Base-by-base conservation (phyloP, 148 eudicot species). In the Mesembryanthemum crystallinum region DNA sequence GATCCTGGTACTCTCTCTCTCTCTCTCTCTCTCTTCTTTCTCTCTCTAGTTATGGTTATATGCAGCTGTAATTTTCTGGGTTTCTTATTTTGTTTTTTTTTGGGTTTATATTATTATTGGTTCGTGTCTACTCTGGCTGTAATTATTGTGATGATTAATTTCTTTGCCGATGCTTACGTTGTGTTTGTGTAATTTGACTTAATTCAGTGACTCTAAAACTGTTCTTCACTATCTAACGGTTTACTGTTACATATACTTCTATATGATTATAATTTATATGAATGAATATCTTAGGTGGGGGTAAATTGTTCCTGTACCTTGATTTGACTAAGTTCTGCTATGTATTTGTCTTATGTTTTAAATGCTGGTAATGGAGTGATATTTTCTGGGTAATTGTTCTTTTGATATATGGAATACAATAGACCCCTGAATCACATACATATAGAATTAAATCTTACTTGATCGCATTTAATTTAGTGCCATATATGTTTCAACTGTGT, bases 1-100 rank as follows among this genome's bases (percentile, higher is more conserved):
- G 71, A 75, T 78, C 80, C 73, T 72, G 82, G 82, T 82, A 82
- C 72, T 67, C 43, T 49, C 43, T 65, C 73, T 67, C 65, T 82
- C 71, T 78, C 58, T 64, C 63, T 12, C 29, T 70, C 27, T 65
- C 1, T 42, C 6, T 65, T 62, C 10, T n/a, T 35, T 64, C 43
- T 11, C 2, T 71, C 71, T 54, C 75, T 78, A 66, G 64, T 67
- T 59, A 15, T 65, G 20, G 24, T 72, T 43, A 12, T 65, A 20
- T 52, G 29, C 29, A 8, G 7, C 14, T 52, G 13, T 72, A 20
- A 39, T 73, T 59, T 60, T 72, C 66, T 72, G 75, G 75, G 74
- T 33, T 43, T 9, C 37, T 17, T 51, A 61, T 68, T 68, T 14
- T 66, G 66, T 74, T 24, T 3, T 2, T 52, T 66, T 17, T 17